Base-by-base conservation (phyloP, 1,284 basidiomycete species). In the Salmacisia buchloeana region DNA sequence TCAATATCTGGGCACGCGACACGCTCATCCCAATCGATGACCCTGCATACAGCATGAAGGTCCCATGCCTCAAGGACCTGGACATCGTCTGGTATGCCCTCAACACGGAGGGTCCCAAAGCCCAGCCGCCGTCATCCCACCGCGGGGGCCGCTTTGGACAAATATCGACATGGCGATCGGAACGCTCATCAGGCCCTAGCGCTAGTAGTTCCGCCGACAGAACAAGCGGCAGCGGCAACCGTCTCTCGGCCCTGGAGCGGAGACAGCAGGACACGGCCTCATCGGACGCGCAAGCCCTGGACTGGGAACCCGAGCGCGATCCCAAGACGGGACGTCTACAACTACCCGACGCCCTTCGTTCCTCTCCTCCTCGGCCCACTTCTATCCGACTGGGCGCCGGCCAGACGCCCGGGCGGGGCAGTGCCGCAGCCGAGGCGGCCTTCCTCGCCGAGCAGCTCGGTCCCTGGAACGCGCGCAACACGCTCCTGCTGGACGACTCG, bases 401-500 rank as follows among this genome's bases (percentile, higher is more conserved):
- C 33, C 7, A 12, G 27, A 54, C 49, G 15, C 25, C 15, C 1
- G 49, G 49, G 13, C 10, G 12, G 2, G 49, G 49, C 10, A 33
- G 29, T 6, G 33, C 34, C 3, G 56, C 56, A 10, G 56, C 35
- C 33, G 36, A 58, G 23, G 45, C 60, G 36, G 36, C 56, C 39
- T 27, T 36, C n/a, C 56, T 61, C 15, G 23, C 36, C 27, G 18
- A 29, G 33, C n/a, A 25, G 15, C 36, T 21, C 38, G 59, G 66
- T 3, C 72, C 71, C 10, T 77, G 68, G 67, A 87, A 89, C 71
- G 87, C 86, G 0, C 85, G 87, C 0, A 88, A 88, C 1, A 92
- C 91, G 0, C 79, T 93, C 21, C 84, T 93, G 18, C 83, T 93
- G 15, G 91, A 93, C 74, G 91, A 93, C 76, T 90, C 89, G 2